These are phyloP conservation scores for Aureobasidium musti DNA, from an alignment of 2,329 filamentous ascomycete species.

Conservation along the genomic window DNA sequence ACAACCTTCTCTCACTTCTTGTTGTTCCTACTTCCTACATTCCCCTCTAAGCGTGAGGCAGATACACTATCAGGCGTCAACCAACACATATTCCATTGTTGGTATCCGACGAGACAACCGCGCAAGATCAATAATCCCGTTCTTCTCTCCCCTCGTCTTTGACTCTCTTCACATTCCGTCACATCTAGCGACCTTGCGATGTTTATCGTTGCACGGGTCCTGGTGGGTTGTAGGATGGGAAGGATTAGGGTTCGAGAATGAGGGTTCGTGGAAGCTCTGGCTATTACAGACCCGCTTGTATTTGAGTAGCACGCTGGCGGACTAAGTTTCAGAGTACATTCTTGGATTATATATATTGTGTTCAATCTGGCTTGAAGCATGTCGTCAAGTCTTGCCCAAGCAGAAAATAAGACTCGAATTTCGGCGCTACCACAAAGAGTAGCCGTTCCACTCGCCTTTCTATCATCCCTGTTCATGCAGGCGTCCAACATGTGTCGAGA, in stretches of 20 bases:
- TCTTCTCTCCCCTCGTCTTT: constrained; percentile 29
- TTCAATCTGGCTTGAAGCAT: too few species aligned
- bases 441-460: too few species aligned
- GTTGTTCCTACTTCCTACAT: constrained; percentile 21
- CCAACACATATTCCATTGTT: constrained; percentile 33
- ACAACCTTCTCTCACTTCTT: constrained; percentile 10
- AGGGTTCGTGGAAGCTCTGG: constrained; percentile 30
- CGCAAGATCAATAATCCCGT: constrained; percentile 26
- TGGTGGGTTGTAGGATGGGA: not conserved
- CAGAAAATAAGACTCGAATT: too few species aligned
- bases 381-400: too few species aligned
- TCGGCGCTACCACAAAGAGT: too few species aligned
- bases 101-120: constrained; percentile 32
- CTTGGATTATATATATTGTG: not conserved
- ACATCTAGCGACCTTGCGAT: not conserved
- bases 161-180: constrained; percentile 6
- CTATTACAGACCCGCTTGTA: constrained; percentile 41
- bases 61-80: constrained; percentile 41
- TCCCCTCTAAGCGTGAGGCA: constrained; percentile 34
- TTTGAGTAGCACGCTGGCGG: constrained; percentile 37
- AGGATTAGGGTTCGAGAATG: constrained; percentile 4
- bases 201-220: constrained; percentile 1
- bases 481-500: not conserved
- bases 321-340: constrained; percentile 41
- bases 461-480: not conserved